Evolutionary conservation across 169 alveolate species (phyloP), one percentile per base, ranked within the genome.

Genomic region (Cryptosporidium sp.): DNA sequence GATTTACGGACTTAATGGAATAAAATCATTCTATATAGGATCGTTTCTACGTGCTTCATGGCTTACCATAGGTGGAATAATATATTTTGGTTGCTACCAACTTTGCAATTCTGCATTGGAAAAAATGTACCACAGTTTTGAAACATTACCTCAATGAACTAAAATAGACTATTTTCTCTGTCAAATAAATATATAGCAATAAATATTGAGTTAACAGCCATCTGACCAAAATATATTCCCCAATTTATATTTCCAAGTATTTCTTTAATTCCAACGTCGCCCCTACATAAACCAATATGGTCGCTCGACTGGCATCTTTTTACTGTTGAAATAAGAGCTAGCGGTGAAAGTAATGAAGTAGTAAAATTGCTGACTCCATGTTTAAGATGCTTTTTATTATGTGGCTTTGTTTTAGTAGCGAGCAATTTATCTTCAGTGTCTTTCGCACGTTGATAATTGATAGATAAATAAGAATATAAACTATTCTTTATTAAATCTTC

Each of bases 191-290:
- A 33, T n/a, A 73, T 14, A 53, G 86, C 86, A 29, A 73, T 56
- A 62, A 56, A 29, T 42, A 80, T 26, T n/a, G 89, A 62, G 42
- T 80, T 62, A 23, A 80, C 65, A 23, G 44, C 44, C 12, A 80
- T 37, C 23, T 80, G 73, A 9, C 89, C 75, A 48, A 80, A 80
- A 62, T 80, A 80, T 26, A 65, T 62, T 29, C 68, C 70, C 89
- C 89, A 80, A 48, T 80, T 80, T 26, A 80, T 69, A 62, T 62
- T 80, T 23, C 58, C 37, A 26, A 80, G 89, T 42, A 80, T 80
- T 39, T 80, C 80, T 51, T 80, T 80, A 31, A 80, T 42, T 4
- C 65, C 67, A 44, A 80, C 52, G 42, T 80, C 68, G n/a, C 80
- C 67, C 35, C 75, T 80, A 44, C 89, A 80, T 16, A 80, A 52